Evolutionary conservation across 2,329 filamentous ascomycete genomes (phyloP), one percentile per base, ranked within the genome.

Genomic region (Penicillium sp.): DNA sequence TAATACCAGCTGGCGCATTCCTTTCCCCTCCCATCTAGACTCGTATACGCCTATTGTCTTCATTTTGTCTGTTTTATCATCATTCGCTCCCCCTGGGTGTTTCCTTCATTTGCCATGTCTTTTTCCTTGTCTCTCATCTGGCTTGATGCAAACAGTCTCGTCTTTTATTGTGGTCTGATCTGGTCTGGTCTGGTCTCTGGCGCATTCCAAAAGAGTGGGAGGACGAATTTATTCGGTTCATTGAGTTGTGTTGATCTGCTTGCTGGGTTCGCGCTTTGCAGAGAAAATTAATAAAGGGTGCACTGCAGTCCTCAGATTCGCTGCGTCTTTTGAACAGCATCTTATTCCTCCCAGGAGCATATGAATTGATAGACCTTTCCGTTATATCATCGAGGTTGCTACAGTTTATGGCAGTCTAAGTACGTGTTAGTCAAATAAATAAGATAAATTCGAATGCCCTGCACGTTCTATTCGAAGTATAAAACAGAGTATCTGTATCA

Each of bases 181-280:
- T 66, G 57, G 29, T 33, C 12, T 68, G 63, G 63, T 67, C 65
- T 68, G 64, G 63, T 66, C 66, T 65, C 63, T 66, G 71, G 70
- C 70, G 70, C 66, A 71, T 67, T 61, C 61, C 67, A 73, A 72
- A 73, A 70, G 64, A 70, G 67, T 61, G 66, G 59, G 55, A 33
- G 65, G 58, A 64, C 66, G 61, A 64, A 70, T 70, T 67, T 68
- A 67, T 70, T 67, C 63, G 63, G 66, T 70, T 67, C 67, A 66
- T 71, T 67, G 63, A 63, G 65, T 68, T 66, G 62, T 59, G 50
- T 68, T 65, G 65, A 68, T 61, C 66, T 69, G 68, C 67, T 63
- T 68, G 62, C 63, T 68, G 63, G 65, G 62, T 66, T 68, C 53
- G 61, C 61, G 66, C 65, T 68, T 68, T 66, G 59, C 62, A 61